Conservation (phyloP, 176 grass and related monocot genomes). For the Carex cristatella region DNA sequence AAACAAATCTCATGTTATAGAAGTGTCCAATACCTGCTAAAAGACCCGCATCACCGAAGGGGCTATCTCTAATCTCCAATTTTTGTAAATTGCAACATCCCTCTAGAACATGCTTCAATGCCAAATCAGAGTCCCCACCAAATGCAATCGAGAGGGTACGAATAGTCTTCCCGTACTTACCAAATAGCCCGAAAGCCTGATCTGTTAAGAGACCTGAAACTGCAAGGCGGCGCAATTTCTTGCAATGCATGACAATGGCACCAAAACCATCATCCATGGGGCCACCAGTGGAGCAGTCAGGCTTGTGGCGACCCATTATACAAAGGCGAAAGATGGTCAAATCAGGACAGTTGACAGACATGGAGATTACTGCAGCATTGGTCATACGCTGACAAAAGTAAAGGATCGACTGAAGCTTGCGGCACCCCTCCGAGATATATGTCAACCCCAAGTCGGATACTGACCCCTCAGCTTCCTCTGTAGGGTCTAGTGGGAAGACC, state of each 20-base stretch:
- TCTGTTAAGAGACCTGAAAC: slow-evolving; percentile 79
- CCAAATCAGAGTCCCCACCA: slow-evolving; percentile 61
- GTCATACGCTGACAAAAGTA: slow-evolving; percentile 98
- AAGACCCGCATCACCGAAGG: slow-evolving; percentile 69
- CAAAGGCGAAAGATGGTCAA: slow-evolving; percentile 80
- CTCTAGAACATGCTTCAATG: slow-evolving; percentile 58
- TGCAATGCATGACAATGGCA: slow-evolving; percentile 82
- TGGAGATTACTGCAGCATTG: slow-evolving; percentile 59
- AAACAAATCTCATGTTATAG: slow-evolving; percentile 88
- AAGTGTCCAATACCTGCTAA: slow-evolving; percentile 75
- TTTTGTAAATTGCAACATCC: slow-evolving; percentile 87
- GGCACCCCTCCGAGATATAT: slow-evolving; percentile 75
- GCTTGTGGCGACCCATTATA: slow-evolving; percentile 77
- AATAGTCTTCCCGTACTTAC: slow-evolving; percentile 61
- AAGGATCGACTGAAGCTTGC: slow-evolving; percentile 51
- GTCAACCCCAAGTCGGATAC: slow-evolving; percentile 65
- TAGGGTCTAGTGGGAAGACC: slow-evolving; percentile 55
- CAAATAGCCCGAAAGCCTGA: slow-evolving; percentile 75
- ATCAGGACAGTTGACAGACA: slow-evolving; percentile 74
- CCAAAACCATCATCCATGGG: slow-evolving; percentile 94
- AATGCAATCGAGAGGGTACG: slow-evolving; percentile 89
- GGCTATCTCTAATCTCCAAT: slow-evolving; percentile 93
- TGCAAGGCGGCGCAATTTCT: slow-evolving; percentile 82
- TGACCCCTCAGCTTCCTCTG: slow-evolving; percentile 70
- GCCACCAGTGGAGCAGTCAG: slow-evolving; percentile 47